Evolutionary conservation across 2,329 filamentous ascomycete genomes (phyloP).

Genomic region (Alternaria brassicae): DNA sequence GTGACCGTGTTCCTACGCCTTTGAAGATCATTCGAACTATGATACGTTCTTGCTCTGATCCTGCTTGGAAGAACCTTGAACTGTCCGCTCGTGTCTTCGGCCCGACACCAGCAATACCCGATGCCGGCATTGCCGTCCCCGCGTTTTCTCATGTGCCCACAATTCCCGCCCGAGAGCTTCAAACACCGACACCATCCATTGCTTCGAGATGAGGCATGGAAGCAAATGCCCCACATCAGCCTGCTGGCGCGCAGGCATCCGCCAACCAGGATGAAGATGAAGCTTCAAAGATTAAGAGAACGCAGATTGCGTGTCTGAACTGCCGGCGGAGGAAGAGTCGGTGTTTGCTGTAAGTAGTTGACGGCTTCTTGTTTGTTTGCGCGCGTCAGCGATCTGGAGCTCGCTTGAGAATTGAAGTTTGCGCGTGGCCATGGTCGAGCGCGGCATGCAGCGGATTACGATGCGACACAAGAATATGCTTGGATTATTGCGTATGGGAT

Average conservation of each 20-base stretch:
- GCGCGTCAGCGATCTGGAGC: not conserved
- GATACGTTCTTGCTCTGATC: not conserved
- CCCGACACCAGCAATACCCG: constrained; percentile 16
- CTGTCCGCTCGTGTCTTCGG: constrained; percentile 1
- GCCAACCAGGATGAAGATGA: constrained; percentile 26
- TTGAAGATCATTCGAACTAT: not conserved
- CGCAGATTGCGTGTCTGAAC: constrained; percentile 42
- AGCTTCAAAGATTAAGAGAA: constrained; percentile 29
- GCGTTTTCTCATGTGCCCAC: constrained; percentile 7
- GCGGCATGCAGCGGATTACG: not conserved
- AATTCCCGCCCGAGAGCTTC: constrained; percentile 22
- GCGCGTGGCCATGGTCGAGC: not conserved
- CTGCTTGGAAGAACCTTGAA: not conserved
- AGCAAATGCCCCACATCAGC: constrained; percentile 19
- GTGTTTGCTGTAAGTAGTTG: constrained; percentile 48
- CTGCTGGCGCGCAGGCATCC: constrained; percentile 15
- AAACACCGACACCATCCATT: constrained; percentile 20
- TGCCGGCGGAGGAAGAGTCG: constrained; percentile 51
- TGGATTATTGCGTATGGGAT: not conserved
- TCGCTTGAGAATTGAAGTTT: not conserved
- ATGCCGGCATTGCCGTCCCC: constrained; percentile 16
- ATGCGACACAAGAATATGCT: not conserved
- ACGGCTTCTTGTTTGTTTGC: constrained; percentile 9
- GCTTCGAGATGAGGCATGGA: constrained; percentile 22
- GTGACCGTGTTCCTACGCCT: not conserved